Conservation (phyloP, 495 filamentous ascomycete species). For the Podospora conica region DNA sequence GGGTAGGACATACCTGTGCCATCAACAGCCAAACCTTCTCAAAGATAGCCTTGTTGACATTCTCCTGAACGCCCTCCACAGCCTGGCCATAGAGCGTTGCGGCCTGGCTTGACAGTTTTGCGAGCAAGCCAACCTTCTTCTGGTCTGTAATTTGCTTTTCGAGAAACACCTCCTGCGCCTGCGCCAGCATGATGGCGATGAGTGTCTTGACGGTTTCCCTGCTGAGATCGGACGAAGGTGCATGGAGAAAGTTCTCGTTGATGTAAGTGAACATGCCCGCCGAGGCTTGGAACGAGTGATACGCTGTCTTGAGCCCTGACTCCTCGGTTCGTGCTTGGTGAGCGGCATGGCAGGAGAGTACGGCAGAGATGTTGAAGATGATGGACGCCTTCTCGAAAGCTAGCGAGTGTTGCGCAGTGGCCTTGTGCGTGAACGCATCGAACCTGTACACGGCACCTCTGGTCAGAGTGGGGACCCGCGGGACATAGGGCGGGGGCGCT, state of each 20-base stretch:
- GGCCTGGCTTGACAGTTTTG: constrained; percentile 88
- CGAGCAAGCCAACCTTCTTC: constrained; percentile 88
- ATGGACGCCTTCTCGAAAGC: constrained; percentile 98
- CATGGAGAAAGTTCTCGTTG: constrained; percentile 98
- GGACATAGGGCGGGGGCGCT: constrained; percentile 7
- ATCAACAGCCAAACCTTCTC: constrained; percentile 92
- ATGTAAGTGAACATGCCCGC: constrained; percentile 99
- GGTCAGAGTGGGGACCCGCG: background rate
- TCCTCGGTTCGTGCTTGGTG: constrained; percentile 89
- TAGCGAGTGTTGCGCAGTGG: constrained; percentile 90
- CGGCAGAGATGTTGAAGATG: constrained; percentile 98
- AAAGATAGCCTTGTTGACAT: constrained; percentile 84
- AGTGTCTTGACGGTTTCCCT: constrained; percentile 91
- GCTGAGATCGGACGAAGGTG: constrained; percentile 89
- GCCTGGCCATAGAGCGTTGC: constrained; percentile 83
- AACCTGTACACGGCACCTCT: constrained; percentile 53
- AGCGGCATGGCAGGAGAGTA: constrained; percentile 92
- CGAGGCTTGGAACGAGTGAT: constrained; percentile 96
- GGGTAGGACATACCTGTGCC: constrained; percentile 53
- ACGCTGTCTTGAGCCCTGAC: constrained; percentile 86
- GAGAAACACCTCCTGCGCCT: constrained; percentile 93
- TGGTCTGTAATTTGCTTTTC: constrained; percentile 92
- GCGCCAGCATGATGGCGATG: constrained; percentile 87
- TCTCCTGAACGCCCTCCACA: constrained; percentile 83
- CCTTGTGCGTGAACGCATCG: constrained; percentile 96